Base-by-base conservation (phyloP, 2,329 filamentous ascomycete genomes). In the Leptographium radiaticola region DNA sequence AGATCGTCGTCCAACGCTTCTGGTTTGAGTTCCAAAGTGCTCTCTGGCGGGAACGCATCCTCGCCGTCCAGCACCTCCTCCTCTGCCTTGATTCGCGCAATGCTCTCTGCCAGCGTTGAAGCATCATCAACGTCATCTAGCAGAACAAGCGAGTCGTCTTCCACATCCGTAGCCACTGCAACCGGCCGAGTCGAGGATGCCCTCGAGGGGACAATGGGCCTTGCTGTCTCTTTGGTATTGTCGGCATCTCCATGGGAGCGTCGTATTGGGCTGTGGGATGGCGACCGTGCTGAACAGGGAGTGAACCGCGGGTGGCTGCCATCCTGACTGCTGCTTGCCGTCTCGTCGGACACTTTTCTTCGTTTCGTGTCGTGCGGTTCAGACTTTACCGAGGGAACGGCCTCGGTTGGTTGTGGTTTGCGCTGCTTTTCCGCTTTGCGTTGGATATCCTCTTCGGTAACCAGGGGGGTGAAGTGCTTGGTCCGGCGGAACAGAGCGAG, bases 401-500 rank as follows among this genome's bases (percentile, higher is more conserved):
- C 4, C 33, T 31, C 16, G 33, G 44, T 2, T 13, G 36, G 25
- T 44, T 36, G 74, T 70, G n/a, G 71, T 69, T 51, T 36, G 15
- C 20, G 49, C 52, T 49, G 46, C 15, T 53, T 51, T 8, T 47
- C 47, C 16, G 15, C 53, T 38, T 20, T 59, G 47, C 51, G 38
- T 7, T 36, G 51, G 9, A 13, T 44, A 34, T 59, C 50, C 34
- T 67, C 66, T 38, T 63, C 57, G 3, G 63, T 1, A 13, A 53
- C 51, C 7, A 45, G 49, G 7, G 71, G 68, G 51, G 74, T 75
- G 62, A 77, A 76, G 55, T 73, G 68, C 57, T 72, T 73, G 13
- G 73, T 68, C 6, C 74, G 73, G 44, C 71, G 69, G 58, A 81
- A 81, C 7, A 80, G 65, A 2, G 66, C 67, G 12, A 80, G 66